Percentiles rank a stretch among this genome's conserved stretches.
These are phyloP conservation scores for Cryptococcus jaspeensis DNA, from an alignment of 1,284 basidiomycete species.

Conservation along the genomic window DNA sequence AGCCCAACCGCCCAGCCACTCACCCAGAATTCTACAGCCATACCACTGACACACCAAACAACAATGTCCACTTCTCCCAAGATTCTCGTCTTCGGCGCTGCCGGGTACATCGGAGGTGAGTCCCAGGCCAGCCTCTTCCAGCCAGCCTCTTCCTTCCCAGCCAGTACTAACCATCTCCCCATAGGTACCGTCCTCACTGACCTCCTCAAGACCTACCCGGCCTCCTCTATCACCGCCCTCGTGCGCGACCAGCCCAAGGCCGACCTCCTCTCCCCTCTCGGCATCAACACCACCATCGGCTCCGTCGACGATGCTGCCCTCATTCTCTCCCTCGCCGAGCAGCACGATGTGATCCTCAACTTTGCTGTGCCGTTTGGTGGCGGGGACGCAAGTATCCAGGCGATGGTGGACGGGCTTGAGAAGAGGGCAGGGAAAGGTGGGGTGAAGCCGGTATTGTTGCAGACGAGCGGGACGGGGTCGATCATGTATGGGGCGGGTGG, in stretches of 20 bases:
- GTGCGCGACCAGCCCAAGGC: slow-evolving; percentile 11
- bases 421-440: slow-evolving; percentile 1
- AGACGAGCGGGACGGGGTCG: slow-evolving; percentile 19
- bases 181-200: slow-evolving; percentile 9
- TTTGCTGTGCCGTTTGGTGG: slow-evolving; percentile 25
- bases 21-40: too few species aligned
- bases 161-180: too few species aligned
- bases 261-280: slow-evolving; percentile 6
- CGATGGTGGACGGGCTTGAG: slow-evolving; percentile 20
- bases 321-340: slow-evolving; percentile 8
- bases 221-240: slow-evolving; percentile 16
- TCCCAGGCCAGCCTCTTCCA: too few species aligned
- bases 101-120: slow-evolving; percentile 24
- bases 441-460: slow-evolving; percentile 18
- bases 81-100: slow-evolving; percentile 21
- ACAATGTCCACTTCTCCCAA: slow-evolving; percentile 8
- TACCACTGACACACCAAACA: neutral
- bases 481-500: slow-evolving; percentile 18
- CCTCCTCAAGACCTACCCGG: slow-evolving; percentile 13
- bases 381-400: slow-evolving; percentile 17
- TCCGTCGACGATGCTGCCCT: slow-evolving; percentile 8
- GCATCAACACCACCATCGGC: slow-evolving; percentile 13
- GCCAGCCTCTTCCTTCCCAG: too few species aligned
- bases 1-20: too few species aligned
- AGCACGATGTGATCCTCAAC: slow-evolving; percentile 20